Base-by-base conservation (phyloP, 2,329 filamentous ascomycete genomes). In the Neofusicoccum kwambonambiense region DNA sequence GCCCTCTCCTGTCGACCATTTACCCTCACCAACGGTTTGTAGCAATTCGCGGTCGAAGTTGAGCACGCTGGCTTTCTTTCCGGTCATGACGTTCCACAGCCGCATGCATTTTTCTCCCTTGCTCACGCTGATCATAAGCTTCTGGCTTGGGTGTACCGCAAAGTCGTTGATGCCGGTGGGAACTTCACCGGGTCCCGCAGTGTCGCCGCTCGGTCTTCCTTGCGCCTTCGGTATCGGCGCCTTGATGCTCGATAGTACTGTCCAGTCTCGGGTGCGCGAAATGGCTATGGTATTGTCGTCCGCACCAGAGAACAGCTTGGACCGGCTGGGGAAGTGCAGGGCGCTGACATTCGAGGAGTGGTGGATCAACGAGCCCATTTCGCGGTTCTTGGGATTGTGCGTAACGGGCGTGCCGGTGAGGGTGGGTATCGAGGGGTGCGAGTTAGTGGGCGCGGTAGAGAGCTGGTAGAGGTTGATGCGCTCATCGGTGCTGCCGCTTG, bases 81-180 rank as follows among this genome's bases (percentile, higher is more conserved):
- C 95, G 2, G 94, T 98, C 69, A 98, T 93, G 68, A 99, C 77
- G 74, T 99, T 98, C 95, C 95, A 99, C 69, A 98, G 78, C 68
- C 95, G 84, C 91, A 99, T 96, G 73, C 89, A 92, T 69, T 88
- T 89, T 80, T 99, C 95, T 69, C 93, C 93, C 72, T 90, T 92
- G 70, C 92, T 90, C 8, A 98, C 93, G 70, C 88, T 96, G 66
- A 99, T 87, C 91, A 98, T 97, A 58, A 99, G 82, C 80, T 97
- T 98, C 86, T 96, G 92, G 76, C 91, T 96, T 0, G 95, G 94
- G 76, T 99, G 95, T 31, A 99, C 90, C 2, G 94, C 92, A 76
- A 99, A 96, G 76, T 93, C 91, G 76, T 97, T 98, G 70, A 98
- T 87, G 17, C 95, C 95, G n/a, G 89, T 87, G 0, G 93, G 93